Conservation (phyloP, 805 yeast genomes). For the Wickerhamomyces xylosicus region DNA sequence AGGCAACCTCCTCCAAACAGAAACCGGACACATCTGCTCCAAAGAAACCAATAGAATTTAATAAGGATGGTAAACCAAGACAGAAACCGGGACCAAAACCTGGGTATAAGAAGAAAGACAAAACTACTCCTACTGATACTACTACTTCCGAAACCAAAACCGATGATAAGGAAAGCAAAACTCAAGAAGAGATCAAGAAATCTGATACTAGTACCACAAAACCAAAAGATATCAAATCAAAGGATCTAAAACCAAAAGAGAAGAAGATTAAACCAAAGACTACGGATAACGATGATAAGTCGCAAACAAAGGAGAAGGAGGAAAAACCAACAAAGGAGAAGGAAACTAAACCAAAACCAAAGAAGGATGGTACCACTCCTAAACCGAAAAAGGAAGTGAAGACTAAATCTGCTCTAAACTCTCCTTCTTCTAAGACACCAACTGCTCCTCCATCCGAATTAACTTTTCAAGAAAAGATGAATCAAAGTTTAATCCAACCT, state of each 20-base stretch:
- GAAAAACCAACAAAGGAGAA: background rate
- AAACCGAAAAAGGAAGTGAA: background rate
- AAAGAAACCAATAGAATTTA: background rate
- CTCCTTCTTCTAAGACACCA: background rate
- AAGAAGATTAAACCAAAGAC: background rate
- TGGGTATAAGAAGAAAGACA: background rate
- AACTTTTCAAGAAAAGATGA: constrained; percentile 1
- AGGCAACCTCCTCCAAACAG: too few relatives aligned
- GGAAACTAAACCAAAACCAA: background rate
- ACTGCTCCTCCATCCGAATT: background rate
- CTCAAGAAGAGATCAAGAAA: background rate
- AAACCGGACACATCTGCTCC: background rate
- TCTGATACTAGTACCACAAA: background rate
- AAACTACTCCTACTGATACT: background rate
- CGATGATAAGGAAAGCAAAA: background rate
- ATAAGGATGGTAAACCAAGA: background rate
- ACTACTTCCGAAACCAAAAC: background rate
- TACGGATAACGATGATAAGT: too few relatives aligned
- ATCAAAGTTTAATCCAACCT: constrained; percentile 10
- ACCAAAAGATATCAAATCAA: background rate
- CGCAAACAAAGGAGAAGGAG: background rate
- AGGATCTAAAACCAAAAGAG: background rate
- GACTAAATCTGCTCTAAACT: background rate
- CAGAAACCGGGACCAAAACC: background rate
- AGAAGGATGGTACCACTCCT: background rate